phyloP scores from a whole-genome alignment of 495 filamentous ascomycete genomes.

The Alectoria sarmentosa region DNA sequence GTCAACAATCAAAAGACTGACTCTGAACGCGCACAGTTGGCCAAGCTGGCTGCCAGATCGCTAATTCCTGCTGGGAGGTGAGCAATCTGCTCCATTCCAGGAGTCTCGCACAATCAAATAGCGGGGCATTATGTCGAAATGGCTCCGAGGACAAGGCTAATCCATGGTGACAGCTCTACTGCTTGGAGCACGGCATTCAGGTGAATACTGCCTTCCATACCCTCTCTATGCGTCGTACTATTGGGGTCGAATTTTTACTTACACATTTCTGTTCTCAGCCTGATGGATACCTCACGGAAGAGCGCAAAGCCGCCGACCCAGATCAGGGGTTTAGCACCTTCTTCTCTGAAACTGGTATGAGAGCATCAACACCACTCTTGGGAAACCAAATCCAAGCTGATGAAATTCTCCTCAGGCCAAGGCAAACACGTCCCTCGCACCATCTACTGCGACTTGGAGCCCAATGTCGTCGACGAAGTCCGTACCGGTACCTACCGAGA shows the following conservation, averaged over 20 bases:
- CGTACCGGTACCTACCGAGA: slow-evolving; percentile 92
- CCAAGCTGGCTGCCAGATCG: slow-evolving; percentile 99
- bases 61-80: slow-evolving; percentile 99
- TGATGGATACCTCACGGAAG: slow-evolving; percentile 97
- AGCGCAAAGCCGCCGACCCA: slow-evolving; percentile 85
- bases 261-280: slow-evolving; percentile 54
- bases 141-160: slow-evolving; percentile 16
- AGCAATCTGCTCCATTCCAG: slow-evolving; percentile 32
- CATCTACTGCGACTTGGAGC: slow-evolving; percentile 99
- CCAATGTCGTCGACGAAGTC: slow-evolving; percentile 99
- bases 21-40: slow-evolving; percentile 58
- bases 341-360: slow-evolving; percentile 98
- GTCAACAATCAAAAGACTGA: slow-evolving; percentile 12
- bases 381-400: slow-evolving; percentile 6
- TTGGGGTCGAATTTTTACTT: slow-evolving; percentile 28
- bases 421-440: slow-evolving; percentile 98
- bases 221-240: slow-evolving; percentile 13
- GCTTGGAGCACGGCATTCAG: slow-evolving; percentile 99
- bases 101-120: slow-evolving; percentile 11
- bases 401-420: slow-evolving; percentile 55
- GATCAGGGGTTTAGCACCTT: slow-evolving; percentile 99
- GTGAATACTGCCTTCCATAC: slow-evolving; percentile 44
- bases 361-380: slow-evolving; percentile 19
- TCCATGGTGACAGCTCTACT: slow-evolving; percentile 71
- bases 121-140: slow-evolving; percentile 6